Evolutionary conservation across 768 basidiomycete genomes (phyloP).

Genomic region (Suillus spraguei): DNA sequence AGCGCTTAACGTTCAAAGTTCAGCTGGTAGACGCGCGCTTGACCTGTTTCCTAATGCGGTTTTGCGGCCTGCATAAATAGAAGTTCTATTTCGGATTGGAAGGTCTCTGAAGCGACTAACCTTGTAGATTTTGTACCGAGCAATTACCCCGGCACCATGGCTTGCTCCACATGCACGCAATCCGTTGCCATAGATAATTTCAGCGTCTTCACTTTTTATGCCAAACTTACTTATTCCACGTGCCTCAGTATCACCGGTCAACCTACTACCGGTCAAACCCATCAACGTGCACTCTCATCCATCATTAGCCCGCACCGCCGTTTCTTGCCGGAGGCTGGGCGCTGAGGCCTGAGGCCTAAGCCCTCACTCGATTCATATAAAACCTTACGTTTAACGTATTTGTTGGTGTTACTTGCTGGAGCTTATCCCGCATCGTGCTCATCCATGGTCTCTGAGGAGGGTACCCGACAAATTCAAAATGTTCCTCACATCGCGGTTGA

Average conservation of each 20-base stretch:
- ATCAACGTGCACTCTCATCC: neutral
- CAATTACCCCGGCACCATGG: neutral
- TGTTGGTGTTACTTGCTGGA: neutral
- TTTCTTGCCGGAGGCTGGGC: neutral
- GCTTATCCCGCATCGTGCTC: neutral
- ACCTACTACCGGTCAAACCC: neutral
- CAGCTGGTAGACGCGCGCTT: neutral
- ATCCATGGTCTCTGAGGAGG: neutral
- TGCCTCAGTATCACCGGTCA: neutral
- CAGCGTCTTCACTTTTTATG: neutral
- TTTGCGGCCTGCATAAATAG: neutral
- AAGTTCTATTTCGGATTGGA: neutral
- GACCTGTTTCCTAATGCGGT: neutral
- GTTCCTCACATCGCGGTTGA: neutral
- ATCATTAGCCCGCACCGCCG: neutral
- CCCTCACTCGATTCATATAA: neutral
- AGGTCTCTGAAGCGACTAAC: neutral
- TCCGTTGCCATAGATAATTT: neutral
- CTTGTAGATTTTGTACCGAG: neutral
- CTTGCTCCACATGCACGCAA: neutral
- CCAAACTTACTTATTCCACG: neutral
- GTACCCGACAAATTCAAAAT: neutral
- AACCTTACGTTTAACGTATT: neutral
- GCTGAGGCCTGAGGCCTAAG: neutral
- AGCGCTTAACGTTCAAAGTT: neutral